Conservation (phyloP, 176 grass and related monocot species). For the Luzula sylvatica region DNA sequence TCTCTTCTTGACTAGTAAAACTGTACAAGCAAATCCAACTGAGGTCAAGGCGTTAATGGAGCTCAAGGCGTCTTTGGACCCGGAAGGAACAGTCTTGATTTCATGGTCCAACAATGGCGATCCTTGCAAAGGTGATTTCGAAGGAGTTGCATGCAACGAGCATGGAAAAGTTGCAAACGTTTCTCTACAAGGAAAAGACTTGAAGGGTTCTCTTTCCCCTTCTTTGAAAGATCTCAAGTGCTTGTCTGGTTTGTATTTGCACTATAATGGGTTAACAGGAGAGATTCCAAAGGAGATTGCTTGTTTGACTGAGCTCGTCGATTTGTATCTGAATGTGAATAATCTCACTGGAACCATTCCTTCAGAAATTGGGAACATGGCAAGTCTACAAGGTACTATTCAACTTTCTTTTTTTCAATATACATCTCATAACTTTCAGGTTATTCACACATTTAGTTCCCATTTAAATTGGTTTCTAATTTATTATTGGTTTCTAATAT, state of each 20-base stretch:
- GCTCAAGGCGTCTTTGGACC: conserved; percentile 51
- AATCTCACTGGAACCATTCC: conserved; percentile 61
- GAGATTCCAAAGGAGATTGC: conserved; percentile 49
- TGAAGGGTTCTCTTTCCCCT: conserved; percentile 58
- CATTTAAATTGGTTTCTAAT: conserved; percentile 6
- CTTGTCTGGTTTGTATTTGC: conserved; percentile 79
- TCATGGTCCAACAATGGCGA: conserved; percentile 55
- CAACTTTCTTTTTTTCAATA: background rate
- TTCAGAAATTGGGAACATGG: conserved; percentile 50
- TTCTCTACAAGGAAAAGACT: conserved; percentile 80
- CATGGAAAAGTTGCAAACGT: conserved; percentile 75
- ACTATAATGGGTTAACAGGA: conserved; percentile 69
- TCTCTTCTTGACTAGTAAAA: background rate
- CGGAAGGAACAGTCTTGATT: conserved; percentile 31
- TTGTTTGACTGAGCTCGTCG: conserved; percentile 34
- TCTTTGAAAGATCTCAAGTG: conserved; percentile 43
- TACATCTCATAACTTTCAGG: conserved; percentile 3
- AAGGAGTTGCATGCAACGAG: conserved; percentile 71
- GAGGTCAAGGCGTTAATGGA: conserved; percentile 70
- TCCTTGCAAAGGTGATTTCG: conserved; percentile 55
- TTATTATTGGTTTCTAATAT: no score
- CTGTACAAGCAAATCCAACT: background rate
- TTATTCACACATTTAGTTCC: background rate
- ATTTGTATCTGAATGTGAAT: conserved; percentile 90
- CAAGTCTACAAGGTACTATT: conserved; percentile 58